phyloP scores from a whole-genome alignment of 345 rosid genomes.

The Triadica sebifera region DNA sequence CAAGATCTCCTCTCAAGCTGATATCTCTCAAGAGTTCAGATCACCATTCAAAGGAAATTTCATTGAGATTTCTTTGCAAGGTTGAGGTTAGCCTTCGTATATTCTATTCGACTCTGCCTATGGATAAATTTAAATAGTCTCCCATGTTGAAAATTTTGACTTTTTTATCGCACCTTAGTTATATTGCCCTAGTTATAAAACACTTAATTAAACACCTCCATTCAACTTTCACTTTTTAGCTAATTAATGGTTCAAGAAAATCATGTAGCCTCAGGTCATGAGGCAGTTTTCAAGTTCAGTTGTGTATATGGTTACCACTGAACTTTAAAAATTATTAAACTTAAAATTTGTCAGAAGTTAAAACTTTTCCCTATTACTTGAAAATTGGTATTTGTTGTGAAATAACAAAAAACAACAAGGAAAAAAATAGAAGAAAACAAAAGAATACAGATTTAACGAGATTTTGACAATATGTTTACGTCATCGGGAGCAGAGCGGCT shows the following conservation, averaged over 20 bases:
- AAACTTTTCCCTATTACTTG: neutral
- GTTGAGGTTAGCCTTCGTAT: conserved; percentile 48
- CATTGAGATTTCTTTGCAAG: conserved; percentile 53
- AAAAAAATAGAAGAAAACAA: too few species aligned
- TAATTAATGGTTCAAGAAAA: neutral
- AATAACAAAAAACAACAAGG: too few species aligned
- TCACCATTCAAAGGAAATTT: conserved; percentile 46
- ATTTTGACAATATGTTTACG: too few species aligned
- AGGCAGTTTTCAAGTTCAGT: neutral
- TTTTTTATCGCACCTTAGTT: neutral
- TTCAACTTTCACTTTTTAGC: too few species aligned
- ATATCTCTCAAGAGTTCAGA: conserved; percentile 48
- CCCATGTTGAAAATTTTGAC: neutral
- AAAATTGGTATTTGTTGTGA: too few species aligned
- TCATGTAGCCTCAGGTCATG: neutral
- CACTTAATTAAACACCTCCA: neutral
- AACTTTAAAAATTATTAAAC: neutral
- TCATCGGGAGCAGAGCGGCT: too few species aligned
- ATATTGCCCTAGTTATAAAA: neutral
- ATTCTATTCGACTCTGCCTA: neutral
- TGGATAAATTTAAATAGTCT: neutral
- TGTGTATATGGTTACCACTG: neutral
- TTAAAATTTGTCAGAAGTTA: neutral
- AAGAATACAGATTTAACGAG: too few species aligned
- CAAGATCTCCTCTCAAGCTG: conserved; percentile 44